Evolutionary conservation across 2,329 filamentous ascomycete species (phyloP).

Genomic region (Phoma sp.): DNA sequence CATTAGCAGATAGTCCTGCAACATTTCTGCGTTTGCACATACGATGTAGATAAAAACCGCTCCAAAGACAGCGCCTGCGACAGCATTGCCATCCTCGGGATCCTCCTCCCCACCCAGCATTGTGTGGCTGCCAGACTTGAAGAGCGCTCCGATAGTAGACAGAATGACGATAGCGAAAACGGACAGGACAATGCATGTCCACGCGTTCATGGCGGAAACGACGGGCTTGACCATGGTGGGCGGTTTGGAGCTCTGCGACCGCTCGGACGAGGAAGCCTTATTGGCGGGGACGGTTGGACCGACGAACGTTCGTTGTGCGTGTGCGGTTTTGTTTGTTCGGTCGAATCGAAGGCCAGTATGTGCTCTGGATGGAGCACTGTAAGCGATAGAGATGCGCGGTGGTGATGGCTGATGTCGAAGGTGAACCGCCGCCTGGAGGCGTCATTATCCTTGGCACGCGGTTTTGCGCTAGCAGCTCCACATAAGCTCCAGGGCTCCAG

Average conservation of each 20-base stretch:
- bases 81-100: conserved; percentile 74
- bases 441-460: conserved; percentile 6
- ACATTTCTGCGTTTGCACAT: conserved; percentile 51
- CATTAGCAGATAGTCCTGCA: conserved; percentile 2
- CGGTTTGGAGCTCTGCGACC: conserved; percentile 18
- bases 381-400: conserved; percentile 5
- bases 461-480: neutral
- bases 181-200: conserved; percentile 81
- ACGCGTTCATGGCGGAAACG: conserved; percentile 89
- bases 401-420: conserved; percentile 5
- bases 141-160: conserved; percentile 72
- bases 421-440: conserved; percentile 3
- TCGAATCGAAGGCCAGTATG: neutral
- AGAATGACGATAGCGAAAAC: conserved; percentile 70
- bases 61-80: conserved; percentile 84
- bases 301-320: neutral
- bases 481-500: neutral
- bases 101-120: conserved; percentile 77
- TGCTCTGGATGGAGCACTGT: neutral
- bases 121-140: conserved; percentile 76
- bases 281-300: conserved; percentile 19
- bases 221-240: conserved; percentile 92
- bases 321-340: neutral
- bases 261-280: conserved; percentile 19
- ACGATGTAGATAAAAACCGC: conserved; percentile 90